Evolutionary conservation across 139 green algal genomes (phyloP).

Genomic region (Coccomyxa sp.): DNA sequence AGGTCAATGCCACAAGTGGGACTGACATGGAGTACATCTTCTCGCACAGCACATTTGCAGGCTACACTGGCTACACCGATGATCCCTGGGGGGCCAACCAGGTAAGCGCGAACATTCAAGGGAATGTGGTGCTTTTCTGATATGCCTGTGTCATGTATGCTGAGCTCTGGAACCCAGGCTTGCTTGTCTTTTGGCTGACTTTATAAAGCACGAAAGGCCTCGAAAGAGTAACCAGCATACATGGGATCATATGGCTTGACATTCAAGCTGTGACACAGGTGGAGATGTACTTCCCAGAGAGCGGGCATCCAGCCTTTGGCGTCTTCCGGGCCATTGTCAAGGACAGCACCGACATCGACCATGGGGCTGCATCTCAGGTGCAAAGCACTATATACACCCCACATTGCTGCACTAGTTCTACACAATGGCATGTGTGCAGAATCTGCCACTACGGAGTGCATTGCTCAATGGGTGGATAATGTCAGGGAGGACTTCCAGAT

Average conservation of each 20-base stretch:
- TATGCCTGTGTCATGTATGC: not conserved
- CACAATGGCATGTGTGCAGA: not conserved
- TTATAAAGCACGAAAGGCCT: too few relatives aligned
- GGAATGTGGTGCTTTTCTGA: not conserved
- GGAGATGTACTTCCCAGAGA: conserved; percentile 32
- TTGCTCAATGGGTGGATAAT: too few relatives aligned
- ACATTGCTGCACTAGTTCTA: not conserved
- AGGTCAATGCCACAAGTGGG: conserved; percentile 35
- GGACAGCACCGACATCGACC: conserved; percentile 35
- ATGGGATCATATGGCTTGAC: too few relatives aligned
- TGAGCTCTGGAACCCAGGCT: not conserved
- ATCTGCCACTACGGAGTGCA: too few relatives aligned
- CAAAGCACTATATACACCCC: not conserved
- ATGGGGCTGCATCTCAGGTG: conserved; percentile 7
- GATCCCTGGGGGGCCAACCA: not conserved
- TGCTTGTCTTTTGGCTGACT: not conserved
- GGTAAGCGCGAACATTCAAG: not conserved
- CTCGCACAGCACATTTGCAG: conserved; percentile 16
- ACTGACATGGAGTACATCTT: conserved; percentile 32
- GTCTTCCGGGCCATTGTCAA: conserved; percentile 41
- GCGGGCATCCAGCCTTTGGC: conserved; percentile 27
- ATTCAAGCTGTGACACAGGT: conserved; percentile 5
- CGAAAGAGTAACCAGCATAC: too few relatives aligned
- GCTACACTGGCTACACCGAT: conserved; percentile 10
- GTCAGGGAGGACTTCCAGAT: not conserved